A percentile compares a stretch with the other conserved stretches of the same genome.
Conservation (phyloP, 2,329 filamentous ascomycete genomes). For the Ascosphaera pollenicola region DNA sequence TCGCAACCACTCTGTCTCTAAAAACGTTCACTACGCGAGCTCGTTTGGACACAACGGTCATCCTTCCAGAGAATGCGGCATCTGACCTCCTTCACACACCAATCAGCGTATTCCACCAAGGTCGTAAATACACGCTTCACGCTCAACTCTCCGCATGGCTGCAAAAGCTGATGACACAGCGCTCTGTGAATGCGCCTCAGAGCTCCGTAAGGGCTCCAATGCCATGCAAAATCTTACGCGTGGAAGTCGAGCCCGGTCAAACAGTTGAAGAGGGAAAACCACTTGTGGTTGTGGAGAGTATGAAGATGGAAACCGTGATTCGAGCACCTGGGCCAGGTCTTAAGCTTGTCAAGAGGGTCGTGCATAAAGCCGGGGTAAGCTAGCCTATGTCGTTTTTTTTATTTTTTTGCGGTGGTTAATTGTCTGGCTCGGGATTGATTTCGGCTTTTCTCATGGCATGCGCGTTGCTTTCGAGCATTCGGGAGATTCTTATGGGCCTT, state of each 20-base stretch:
- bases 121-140: constrained; percentile 33
- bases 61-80: constrained; percentile 15
- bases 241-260: constrained; percentile 68
- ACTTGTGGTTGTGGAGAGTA: constrained; percentile 74
- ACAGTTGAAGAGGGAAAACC: constrained; percentile 66
- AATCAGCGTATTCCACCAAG: constrained; percentile 56
- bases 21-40: constrained; percentile 65
- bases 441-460: no score
- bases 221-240: constrained; percentile 88
- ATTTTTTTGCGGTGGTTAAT: no score
- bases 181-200: constrained; percentile 30
- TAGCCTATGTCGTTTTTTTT: constrained; percentile 1
- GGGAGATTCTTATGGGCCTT: no score
- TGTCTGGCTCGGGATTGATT: no score
- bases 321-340: constrained; percentile 47
- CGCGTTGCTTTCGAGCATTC: no score
- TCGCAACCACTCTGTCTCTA: constrained; percentile 27
- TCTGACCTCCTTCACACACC: constrained; percentile 13
- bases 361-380: constrained; percentile 53
- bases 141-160: constrained; percentile 51
- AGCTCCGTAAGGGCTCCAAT: constrained; percentile 78
- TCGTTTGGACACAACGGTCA: constrained; percentile 56
- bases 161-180: constrained; percentile 51
- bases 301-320: constrained; percentile 81
- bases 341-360: constrained; percentile 41